phyloP scores from a whole-genome alignment of 2,329 filamentous ascomycete genomes.

The Phyllachora maydis region DNA sequence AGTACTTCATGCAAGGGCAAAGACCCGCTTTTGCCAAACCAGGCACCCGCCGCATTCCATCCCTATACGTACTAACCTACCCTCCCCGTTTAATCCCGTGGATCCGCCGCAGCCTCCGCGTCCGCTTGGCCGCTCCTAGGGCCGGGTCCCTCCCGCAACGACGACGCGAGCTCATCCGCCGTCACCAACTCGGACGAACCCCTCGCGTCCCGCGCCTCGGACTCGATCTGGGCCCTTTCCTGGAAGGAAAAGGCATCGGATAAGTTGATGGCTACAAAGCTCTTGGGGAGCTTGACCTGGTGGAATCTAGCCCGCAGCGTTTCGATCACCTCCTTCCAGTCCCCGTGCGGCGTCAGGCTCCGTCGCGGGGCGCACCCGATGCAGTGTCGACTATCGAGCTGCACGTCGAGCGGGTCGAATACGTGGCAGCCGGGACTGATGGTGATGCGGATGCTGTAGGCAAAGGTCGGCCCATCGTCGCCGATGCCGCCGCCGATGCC shows the following conservation, averaged over 20 bases:
- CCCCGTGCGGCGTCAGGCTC: conserved; percentile 72
- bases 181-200: too few species aligned
- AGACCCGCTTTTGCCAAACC: too few species aligned
- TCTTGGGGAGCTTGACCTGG: conserved; percentile 53
- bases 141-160: too few species aligned
- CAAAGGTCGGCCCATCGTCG: conserved; percentile 51
- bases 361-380: conserved; percentile 86
- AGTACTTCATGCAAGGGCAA: too few species aligned
- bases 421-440: conserved; percentile 93
- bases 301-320: conserved; percentile 89
- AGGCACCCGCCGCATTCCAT: too few species aligned
- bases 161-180: too few species aligned
- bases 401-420: conserved; percentile 87
- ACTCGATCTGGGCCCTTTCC: too few species aligned
- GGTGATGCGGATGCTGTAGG: conserved; percentile 90
- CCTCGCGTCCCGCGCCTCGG: too few species aligned
- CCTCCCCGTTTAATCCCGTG: too few species aligned
- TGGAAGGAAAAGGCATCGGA: conserved; percentile 42
- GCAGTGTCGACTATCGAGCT: conserved; percentile 88
- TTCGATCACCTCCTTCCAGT: conserved; percentile 96
- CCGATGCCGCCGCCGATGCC: conserved; percentile 12
- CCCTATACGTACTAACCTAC: too few species aligned
- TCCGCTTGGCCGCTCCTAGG: too few species aligned
- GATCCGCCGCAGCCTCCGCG: too few species aligned
- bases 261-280: conserved; percentile 42